Conservation (phyloP, 768 basidiomycete species). For the Suillus ampliporus region DNA sequence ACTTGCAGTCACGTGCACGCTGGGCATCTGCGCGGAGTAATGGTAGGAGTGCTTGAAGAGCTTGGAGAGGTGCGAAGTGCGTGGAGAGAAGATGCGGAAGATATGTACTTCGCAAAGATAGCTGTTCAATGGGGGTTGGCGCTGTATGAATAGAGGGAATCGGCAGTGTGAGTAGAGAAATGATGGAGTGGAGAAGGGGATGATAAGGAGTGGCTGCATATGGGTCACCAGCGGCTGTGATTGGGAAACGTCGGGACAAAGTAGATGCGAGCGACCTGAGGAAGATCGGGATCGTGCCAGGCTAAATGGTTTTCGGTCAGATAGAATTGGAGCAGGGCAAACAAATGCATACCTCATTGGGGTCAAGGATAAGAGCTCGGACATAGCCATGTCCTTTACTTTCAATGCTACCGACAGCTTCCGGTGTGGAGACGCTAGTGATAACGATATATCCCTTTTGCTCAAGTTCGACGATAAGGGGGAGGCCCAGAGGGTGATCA, state of each 20-base stretch:
- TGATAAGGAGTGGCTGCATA: slow-evolving; percentile 67
- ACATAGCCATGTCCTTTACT: slow-evolving; percentile 73
- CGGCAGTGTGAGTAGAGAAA: slow-evolving; percentile 74
- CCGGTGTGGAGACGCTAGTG: slow-evolving; percentile 73
- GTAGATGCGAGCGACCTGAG: slow-evolving; percentile 82
- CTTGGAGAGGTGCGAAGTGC: slow-evolving; percentile 77
- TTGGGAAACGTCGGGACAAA: slow-evolving; percentile 82
- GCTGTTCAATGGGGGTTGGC: slow-evolving; percentile 71
- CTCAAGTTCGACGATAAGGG: slow-evolving; percentile 76
- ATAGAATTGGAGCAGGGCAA: neutral
- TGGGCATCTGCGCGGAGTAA: slow-evolving; percentile 73
- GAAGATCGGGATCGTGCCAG: slow-evolving; percentile 74
- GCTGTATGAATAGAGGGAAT: slow-evolving; percentile 39
- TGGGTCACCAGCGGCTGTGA: slow-evolving; percentile 80
- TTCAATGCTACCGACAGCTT: slow-evolving; percentile 70
- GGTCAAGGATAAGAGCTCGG: slow-evolving; percentile 81
- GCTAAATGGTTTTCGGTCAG: slow-evolving; percentile 47
- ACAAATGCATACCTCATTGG: slow-evolving; percentile 61
- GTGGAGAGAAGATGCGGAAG: slow-evolving; percentile 75
- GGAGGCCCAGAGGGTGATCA: slow-evolving; percentile 72
- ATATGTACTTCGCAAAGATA: slow-evolving; percentile 66
- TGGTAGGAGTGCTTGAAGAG: slow-evolving; percentile 78
- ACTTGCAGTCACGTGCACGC: slow-evolving; percentile 46
- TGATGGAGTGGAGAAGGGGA: slow-evolving; percentile 77
- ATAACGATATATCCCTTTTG: slow-evolving; percentile 84